These are phyloP conservation scores for Cytospora schulzeri DNA, from an alignment of 2,329 filamentous ascomycete species.

Conservation along the genomic window DNA sequence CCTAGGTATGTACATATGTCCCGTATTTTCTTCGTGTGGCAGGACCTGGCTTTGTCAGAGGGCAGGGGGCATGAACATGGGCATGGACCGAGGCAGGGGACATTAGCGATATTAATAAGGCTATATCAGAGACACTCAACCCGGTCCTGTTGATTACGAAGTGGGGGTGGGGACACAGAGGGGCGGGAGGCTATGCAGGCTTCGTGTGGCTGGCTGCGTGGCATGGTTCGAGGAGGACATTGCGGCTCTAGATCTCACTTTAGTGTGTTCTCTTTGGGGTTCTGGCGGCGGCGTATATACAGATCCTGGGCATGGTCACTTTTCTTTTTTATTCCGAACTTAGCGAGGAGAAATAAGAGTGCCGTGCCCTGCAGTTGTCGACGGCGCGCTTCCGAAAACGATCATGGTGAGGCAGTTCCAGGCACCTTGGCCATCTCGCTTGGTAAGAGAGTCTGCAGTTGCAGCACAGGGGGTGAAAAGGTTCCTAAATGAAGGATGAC, in stretches of 20 bases:
- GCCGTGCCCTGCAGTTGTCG: background rate
- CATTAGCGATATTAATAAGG: slow-evolving; percentile 20
- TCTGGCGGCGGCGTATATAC: background rate
- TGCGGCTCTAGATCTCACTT: background rate
- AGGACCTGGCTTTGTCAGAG: background rate
- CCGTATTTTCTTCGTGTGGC: background rate
- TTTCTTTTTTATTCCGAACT: slow-evolving; percentile 11
- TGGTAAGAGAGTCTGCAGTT: slow-evolving; percentile 24
- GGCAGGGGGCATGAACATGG: background rate
- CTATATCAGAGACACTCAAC: slow-evolving; percentile 16
- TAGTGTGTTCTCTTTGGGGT: background rate
- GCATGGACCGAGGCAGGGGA: slow-evolving; percentile 10
- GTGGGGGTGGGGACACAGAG: slow-evolving; percentile 1
- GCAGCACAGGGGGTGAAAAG: background rate
- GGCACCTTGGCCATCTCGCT: slow-evolving; percentile 26
- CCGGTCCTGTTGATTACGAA: slow-evolving; percentile 15
- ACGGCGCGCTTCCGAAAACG: slow-evolving; percentile 18
- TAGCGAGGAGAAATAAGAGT: slow-evolving; percentile 21
- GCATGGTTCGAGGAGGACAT: slow-evolving; percentile 10
- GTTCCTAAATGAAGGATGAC: background rate
- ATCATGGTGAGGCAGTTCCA: slow-evolving; percentile 8
- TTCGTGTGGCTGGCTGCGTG: slow-evolving; percentile 1
- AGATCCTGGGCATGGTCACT: too few species aligned
- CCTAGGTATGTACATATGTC: too few species aligned
- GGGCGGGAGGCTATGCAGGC: background rate